A percentile compares a stretch with the other conserved stretches of the same genome.
phyloP scores from a whole-genome alignment of 2,329 filamentous ascomycete species.

The Nemania sp. region DNA sequence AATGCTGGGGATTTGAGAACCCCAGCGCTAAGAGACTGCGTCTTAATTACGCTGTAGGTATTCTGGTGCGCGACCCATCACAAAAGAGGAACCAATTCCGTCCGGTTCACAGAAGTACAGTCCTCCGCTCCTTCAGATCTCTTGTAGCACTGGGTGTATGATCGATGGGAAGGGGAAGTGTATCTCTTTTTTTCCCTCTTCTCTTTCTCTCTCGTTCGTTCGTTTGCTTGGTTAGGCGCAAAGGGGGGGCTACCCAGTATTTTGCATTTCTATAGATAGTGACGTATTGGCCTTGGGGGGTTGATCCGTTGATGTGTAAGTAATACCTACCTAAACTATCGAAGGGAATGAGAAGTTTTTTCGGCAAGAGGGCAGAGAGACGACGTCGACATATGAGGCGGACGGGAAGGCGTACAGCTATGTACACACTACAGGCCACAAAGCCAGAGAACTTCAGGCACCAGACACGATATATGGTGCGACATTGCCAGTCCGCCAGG shows the following conservation, averaged over 20 bases:
- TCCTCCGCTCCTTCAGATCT: slow-evolving; percentile 5
- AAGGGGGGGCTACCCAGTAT: too few relatives aligned
- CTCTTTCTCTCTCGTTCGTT: too few relatives aligned
- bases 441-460: slow-evolving; percentile 22
- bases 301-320: neutral
- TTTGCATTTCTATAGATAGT: too few relatives aligned
- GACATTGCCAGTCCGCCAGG: slow-evolving; percentile 23
- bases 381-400: slow-evolving; percentile 22
- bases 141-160: neutral
- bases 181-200: too few relatives aligned
- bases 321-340: neutral
- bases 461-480: slow-evolving; percentile 24
- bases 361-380: neutral
- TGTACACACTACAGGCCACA: neutral
- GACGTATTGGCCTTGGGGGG: neutral
- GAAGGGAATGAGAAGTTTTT: neutral
- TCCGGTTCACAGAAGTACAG: slow-evolving; percentile 1
- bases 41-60: neutral
- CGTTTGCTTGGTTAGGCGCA: too few relatives aligned
- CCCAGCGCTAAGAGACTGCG: slow-evolving; percentile 18
- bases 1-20: slow-evolving; percentile 21
- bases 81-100: slow-evolving; percentile 13
- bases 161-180: neutral
- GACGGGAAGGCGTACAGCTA: slow-evolving; percentile 28
- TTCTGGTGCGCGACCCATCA: slow-evolving; percentile 29